Base-by-base conservation (phyloP, 2,329 filamentous ascomycete species). In the Camptophora hylomeconis region DNA sequence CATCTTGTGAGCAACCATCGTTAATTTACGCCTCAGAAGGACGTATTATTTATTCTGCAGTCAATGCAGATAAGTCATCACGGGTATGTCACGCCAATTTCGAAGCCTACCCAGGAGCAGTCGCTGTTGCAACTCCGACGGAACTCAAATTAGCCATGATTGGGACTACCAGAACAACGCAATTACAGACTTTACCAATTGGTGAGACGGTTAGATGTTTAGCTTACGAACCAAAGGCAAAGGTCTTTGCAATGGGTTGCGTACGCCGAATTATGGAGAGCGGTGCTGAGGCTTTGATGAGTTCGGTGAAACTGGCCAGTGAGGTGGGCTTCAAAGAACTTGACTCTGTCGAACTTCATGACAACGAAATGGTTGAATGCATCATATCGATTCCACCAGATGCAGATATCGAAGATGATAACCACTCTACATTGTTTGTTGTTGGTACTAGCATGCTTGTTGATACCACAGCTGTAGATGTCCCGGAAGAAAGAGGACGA, bases 1-100 rank as follows among this genome's bases (percentile, higher is more conserved):
- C 84, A 1, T 92, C 83, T 0, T 93, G 84, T 33, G 89, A 98
- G 46, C 83, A 94, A 48, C 81, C 89, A 0, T 94, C 82, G 39
- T 57, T 98, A 31, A 93, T 98, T 26, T 94, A 98, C 49, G 80
- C 80, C 6, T 75, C 76, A 0, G 84, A 94, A 48, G 82, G 80
- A 1, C 71, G 86, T 13, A 78, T 94, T 21, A 74, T 93, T 1
- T 98, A 92, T 56, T 93, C 86, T 4, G 86, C 89, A 2, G 82
- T 94, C 2, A 93, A 87, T 8, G 83, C 86, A 3, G 81, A 93
- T 37, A 77, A 84, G 38, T 81, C 83, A 1, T 76, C 75, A 1
- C 77, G 72, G 26, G 75, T 95, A 5, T 89, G 81, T 36, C 69
- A 79, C 0, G 92, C 98, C 47, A 71, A 94, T 50, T 67, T 78